Conservation (phyloP, 2,329 filamentous ascomycete genomes). For the Botrytis fragariae region DNA sequence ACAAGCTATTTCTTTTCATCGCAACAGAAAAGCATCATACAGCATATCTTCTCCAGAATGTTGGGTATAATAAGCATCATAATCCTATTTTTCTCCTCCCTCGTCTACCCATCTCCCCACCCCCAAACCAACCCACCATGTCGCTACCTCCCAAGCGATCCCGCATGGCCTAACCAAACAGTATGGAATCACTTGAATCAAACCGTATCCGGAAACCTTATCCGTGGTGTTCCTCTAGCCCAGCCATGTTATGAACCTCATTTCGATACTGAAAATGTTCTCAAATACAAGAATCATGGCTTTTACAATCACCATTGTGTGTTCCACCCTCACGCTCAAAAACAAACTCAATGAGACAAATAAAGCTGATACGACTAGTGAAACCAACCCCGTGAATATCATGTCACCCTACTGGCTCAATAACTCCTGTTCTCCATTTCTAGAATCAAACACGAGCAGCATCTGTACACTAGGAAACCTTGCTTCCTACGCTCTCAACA, state of each 20-base stretch:
- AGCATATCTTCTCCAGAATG: background rate
- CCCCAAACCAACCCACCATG: background rate
- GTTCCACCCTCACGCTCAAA: background rate
- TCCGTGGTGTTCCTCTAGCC: slow-evolving; percentile 19
- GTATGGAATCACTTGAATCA: slow-evolving; percentile 22
- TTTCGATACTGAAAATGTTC: slow-evolving; percentile 12
- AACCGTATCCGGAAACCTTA: slow-evolving; percentile 19
- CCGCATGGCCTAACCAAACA: slow-evolving; percentile 18
- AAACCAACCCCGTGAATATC: slow-evolving; percentile 40
- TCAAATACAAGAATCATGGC: slow-evolving; percentile 4
- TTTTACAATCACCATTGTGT: background rate
- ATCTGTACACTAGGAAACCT: slow-evolving; percentile 35
- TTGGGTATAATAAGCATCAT: background rate
- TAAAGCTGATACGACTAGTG: slow-evolving; percentile 20
- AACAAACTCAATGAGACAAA: no score
- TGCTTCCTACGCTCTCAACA: slow-evolving; percentile 27
- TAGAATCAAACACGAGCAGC: slow-evolving; percentile 37
- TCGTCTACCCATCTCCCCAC: background rate
- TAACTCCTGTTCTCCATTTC: slow-evolving; percentile 30
- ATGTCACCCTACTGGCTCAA: slow-evolving; percentile 42
- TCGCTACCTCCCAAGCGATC: slow-evolving; percentile 20
- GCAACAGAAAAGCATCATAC: background rate
- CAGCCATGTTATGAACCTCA: slow-evolving; percentile 16
- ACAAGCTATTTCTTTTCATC: background rate
- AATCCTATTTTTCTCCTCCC: background rate